Evolutionary conservation across 169 alveolate genomes (phyloP).

Genomic region (Cryptosporidium bovis): DNA sequence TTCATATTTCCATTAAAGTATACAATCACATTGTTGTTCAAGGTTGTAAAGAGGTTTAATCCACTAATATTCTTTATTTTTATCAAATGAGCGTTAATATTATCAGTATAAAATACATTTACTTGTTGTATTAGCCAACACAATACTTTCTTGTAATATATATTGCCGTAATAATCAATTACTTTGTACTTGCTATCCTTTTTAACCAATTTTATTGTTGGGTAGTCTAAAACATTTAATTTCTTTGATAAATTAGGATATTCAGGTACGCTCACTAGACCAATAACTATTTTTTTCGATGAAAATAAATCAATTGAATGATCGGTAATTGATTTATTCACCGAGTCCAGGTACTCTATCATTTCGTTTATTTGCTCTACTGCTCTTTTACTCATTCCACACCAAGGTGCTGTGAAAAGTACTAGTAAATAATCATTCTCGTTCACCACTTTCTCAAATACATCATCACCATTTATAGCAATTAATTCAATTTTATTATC

Average conservation of each 20-base stretch:
- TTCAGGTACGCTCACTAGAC: slow-evolving; percentile 58
- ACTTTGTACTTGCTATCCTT: slow-evolving; percentile 11
- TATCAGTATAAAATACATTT: slow-evolving; percentile 12
- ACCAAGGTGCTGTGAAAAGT: slow-evolving; percentile 71
- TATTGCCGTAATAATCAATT: slow-evolving; percentile 36
- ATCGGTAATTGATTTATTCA: not conserved
- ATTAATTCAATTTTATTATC: slow-evolving; percentile 7
- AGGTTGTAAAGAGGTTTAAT: slow-evolving; percentile 18
- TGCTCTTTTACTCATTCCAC: slow-evolving; percentile 74
- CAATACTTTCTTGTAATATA: slow-evolving; percentile 21
- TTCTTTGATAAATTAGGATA: slow-evolving; percentile 34
- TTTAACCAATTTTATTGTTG: slow-evolving; percentile 35
- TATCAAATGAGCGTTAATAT: slow-evolving; percentile 9
- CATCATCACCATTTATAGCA: slow-evolving; percentile 31
- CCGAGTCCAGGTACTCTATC: slow-evolving; percentile 5
- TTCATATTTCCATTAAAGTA: slow-evolving; percentile 22
- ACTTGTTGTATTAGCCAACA: slow-evolving; percentile 54
- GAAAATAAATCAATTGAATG: slow-evolving; percentile 8
- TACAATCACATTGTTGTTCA: slow-evolving; percentile 10
- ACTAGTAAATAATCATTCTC: slow-evolving; percentile 7
- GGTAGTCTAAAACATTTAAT: slow-evolving; percentile 60
- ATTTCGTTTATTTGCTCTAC: slow-evolving; percentile 47
- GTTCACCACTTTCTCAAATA: slow-evolving; percentile 5
- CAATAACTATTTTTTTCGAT: slow-evolving; percentile 36
- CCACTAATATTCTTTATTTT: slow-evolving; percentile 1